phyloP scores from a whole-genome alignment of 148 eudicot species.

The Gaultheria prostrata region DNA sequence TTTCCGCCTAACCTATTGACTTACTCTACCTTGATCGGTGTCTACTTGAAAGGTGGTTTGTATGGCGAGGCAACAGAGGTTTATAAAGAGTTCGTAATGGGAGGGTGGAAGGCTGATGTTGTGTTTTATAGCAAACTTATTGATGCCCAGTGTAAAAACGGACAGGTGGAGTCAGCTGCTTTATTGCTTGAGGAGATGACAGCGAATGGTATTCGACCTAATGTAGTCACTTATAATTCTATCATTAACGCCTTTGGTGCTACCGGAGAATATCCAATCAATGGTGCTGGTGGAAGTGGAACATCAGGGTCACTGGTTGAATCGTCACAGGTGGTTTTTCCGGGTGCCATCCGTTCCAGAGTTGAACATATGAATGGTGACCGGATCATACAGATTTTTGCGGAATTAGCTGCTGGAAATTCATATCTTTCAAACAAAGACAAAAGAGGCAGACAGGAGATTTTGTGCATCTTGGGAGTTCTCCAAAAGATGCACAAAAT shows the following conservation, averaged over 20 bases:
- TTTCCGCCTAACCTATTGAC: slow-evolving; percentile 73
- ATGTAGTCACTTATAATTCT: slow-evolving; percentile 93
- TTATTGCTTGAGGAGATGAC: slow-evolving; percentile 90
- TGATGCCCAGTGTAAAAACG: slow-evolving; percentile 86
- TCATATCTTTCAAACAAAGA: slow-evolving; percentile 34
- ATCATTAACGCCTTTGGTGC: slow-evolving; percentile 91
- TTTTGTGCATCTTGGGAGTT: slow-evolving; percentile 67
- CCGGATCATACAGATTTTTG: slow-evolving; percentile 60
- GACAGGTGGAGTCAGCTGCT: slow-evolving; percentile 71
- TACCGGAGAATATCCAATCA: slow-evolving; percentile 22
- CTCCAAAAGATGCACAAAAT: slow-evolving; percentile 87
- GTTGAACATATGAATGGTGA: slow-evolving; percentile 36
- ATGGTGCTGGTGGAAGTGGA: slow-evolving; percentile 15
- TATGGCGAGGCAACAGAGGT: slow-evolving; percentile 71
- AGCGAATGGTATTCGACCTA: slow-evolving; percentile 78
- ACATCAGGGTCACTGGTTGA: slow-evolving; percentile 26
- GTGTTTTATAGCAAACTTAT: slow-evolving; percentile 91
- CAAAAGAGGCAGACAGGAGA: slow-evolving; percentile 45
- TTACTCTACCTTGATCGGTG: slow-evolving; percentile 81
- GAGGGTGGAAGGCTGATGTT: slow-evolving; percentile 88
- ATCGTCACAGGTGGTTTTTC: slow-evolving; percentile 26
- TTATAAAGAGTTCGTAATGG: slow-evolving; percentile 66
- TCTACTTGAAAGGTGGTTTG: slow-evolving; percentile 70
- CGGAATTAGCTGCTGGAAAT: slow-evolving; percentile 59
- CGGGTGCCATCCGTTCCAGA: background rate